Percentiles rank a stretch among this genome's conserved stretches.
These are phyloP conservation scores for carrot (Daucus carota) DNA, from an alignment of 129 eudicot genomes.

Conservation along the genomic window DH1_v3.0 NC_030381.2:44275501-44276000, in stretches of 20 bases:
- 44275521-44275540: constrained; percentile 8
- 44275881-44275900: background rate
- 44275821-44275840: background rate
- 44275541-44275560: constrained; percentile 6
- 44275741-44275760: constrained; percentile 90
- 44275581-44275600: background rate
- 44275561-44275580: background rate
- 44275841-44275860: background rate
- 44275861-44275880: background rate
- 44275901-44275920: background rate
- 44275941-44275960: too few species aligned
- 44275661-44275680: background rate
- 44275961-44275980: too few species aligned
- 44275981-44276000: too few species aligned
- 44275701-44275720: constrained; percentile 99
- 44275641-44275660: background rate
- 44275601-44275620: background rate
- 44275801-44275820: constrained; percentile 95
- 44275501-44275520: constrained; percentile 52
- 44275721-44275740: constrained; percentile 84
- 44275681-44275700: constrained; percentile 21
- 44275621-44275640: background rate
- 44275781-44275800: constrained; percentile 92
- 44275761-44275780: constrained; percentile 89
- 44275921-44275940: background rate